phyloP scores from a whole-genome alignment of 2,329 filamentous ascomycete species.

The Colletotrichum cuscutae region DNA sequence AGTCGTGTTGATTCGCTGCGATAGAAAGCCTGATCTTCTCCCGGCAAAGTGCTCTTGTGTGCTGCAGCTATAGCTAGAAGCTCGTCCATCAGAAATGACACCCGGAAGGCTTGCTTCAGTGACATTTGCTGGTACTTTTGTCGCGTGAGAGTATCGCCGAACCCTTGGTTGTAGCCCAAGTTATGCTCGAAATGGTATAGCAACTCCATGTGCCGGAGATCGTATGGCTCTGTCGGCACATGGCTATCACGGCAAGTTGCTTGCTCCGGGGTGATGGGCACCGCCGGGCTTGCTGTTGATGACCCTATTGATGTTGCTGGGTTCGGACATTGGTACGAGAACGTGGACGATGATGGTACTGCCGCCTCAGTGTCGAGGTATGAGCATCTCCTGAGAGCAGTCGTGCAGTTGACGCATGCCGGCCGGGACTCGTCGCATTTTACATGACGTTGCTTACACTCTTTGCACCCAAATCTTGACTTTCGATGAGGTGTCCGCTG shows the following conservation, averaged over 20 bases:
- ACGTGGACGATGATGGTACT: neutral
- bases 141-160: neutral
- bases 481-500: slow-evolving; percentile 45
- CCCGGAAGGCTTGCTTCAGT: slow-evolving; percentile 33
- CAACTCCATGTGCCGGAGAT: slow-evolving; percentile 16
- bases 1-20: slow-evolving; percentile 53
- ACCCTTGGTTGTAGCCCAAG: neutral
- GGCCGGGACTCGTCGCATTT: slow-evolving; percentile 56
- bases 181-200: slow-evolving; percentile 22
- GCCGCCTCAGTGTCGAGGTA: slow-evolving; percentile 36
- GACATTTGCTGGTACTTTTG: neutral
- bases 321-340: slow-evolving; percentile 13
- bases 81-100: slow-evolving; percentile 59
- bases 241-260: neutral
- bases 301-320: slow-evolving; percentile 13
- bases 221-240: slow-evolving; percentile 10
- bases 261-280: neutral
- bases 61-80: slow-evolving; percentile 57
- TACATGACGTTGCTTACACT: slow-evolving; percentile 53
- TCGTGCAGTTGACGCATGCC: slow-evolving; percentile 51
- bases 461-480: slow-evolving; percentile 51
- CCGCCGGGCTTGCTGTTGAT: neutral
- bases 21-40: slow-evolving; percentile 40
- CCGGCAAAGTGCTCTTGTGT: slow-evolving; percentile 48
- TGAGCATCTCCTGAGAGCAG: slow-evolving; percentile 48